A percentile compares a stretch with the other conserved stretches of the same genome.
phyloP scores from a whole-genome alignment of 441 rosid species.

The Corymbia citriodora region DNA sequence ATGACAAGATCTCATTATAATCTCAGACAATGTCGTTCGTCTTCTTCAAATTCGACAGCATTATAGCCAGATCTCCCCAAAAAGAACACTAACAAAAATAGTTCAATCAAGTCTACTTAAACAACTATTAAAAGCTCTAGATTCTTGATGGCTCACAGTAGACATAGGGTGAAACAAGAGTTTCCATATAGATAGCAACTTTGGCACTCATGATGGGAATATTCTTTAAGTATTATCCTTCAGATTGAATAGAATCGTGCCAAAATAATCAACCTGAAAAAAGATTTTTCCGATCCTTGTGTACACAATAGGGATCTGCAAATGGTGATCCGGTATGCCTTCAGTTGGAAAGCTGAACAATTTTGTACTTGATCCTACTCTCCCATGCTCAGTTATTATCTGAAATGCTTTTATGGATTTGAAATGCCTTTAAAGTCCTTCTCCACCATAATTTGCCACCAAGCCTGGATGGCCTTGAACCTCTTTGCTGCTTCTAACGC shows the following conservation, averaged over 20 bases:
- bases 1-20: too few relatives aligned
- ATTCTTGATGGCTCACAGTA: too few relatives aligned
- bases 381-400: too few relatives aligned
- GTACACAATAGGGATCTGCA: neutral
- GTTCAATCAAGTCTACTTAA: too few relatives aligned
- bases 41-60: too few relatives aligned
- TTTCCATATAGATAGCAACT: neutral
- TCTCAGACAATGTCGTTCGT: too few relatives aligned
- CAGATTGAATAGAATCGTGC: neutral
- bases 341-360: too few relatives aligned
- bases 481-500: constrained; percentile 59
- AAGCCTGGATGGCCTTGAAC: constrained; percentile 75
- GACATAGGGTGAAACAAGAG: neutral
- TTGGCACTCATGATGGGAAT: neutral
- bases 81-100: too few relatives aligned
- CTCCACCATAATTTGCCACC: constrained; percentile 95
- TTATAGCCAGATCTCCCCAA: too few relatives aligned
- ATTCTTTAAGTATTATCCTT: neutral
- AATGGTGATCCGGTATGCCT: neutral
- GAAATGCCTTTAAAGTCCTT: constrained; percentile 27
- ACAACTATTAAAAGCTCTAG: too few relatives aligned
- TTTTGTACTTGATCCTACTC: too few relatives aligned
- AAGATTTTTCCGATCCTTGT: neutral
- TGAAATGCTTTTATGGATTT: constrained; percentile 13
- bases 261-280: neutral